Percentiles rank a stretch among this genome's conserved stretches.
Evolutionary conservation across 345 rosid genomes (phyloP).

Genomic region (Salix suchowensis): DNA sequence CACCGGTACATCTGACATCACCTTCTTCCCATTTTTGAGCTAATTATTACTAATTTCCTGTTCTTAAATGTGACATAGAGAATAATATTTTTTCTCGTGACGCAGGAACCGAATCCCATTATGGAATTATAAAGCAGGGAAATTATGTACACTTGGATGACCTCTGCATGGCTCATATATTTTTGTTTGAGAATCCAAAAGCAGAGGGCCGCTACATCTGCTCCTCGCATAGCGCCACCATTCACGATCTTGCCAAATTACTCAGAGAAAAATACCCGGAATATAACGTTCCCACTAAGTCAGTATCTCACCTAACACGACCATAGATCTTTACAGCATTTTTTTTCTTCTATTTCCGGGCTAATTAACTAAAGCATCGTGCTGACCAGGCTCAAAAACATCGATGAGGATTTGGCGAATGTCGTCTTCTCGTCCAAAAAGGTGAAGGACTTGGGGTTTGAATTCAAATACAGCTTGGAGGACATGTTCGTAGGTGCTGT

Average conservation of each 20-base stretch:
- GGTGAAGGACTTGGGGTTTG: constrained; percentile 62
- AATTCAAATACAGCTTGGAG: constrained; percentile 68
- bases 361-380: background rate
- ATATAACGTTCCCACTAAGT: constrained; percentile 58
- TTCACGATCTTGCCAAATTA: constrained; percentile 49
- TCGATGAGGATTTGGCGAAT: constrained; percentile 46
- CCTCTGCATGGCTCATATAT: constrained; percentile 75
- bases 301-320: constrained; percentile 11
- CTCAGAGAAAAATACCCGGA: constrained; percentile 58
- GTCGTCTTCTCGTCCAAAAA: constrained; percentile 56
- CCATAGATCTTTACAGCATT: too few relatives aligned
- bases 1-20: constrained; percentile 37
- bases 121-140: constrained; percentile 70
- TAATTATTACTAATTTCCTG: background rate
- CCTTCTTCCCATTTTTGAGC: background rate
- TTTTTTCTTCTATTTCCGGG: background rate
- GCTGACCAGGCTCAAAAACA: constrained; percentile 48
- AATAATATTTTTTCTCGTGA: background rate
- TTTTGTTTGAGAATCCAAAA: constrained; percentile 53
- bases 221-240: constrained; percentile 56
- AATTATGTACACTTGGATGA: constrained; percentile 87
- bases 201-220: constrained; percentile 86
- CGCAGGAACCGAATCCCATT: constrained; percentile 76
- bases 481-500: constrained; percentile 61
- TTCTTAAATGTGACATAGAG: background rate